Conservation (phyloP, 75 land plant genomes). For the Cunninghamia lanceolata region DNA sequence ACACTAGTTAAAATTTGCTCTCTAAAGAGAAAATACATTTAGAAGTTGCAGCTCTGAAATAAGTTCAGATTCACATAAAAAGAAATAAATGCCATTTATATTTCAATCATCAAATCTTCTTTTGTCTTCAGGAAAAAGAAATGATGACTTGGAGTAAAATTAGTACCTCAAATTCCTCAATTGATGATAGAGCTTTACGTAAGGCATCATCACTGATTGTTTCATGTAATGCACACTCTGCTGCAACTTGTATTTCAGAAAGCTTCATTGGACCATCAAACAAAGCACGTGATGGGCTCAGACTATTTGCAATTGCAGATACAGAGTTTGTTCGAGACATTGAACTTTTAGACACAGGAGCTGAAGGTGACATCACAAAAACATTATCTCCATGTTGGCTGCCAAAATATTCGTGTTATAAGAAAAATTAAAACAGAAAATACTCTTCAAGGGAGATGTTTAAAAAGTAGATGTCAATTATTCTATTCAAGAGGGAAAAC, state of each 20-base stretch:
- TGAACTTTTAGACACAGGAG: conserved; percentile 21
- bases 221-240: conserved; percentile 71
- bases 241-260: conserved; percentile 88
- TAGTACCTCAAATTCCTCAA: conserved; percentile 77
- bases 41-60: neutral
- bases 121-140: neutral
- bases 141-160: neutral
- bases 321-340: conserved; percentile 55
- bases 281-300: conserved; percentile 18
- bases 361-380: conserved; percentile 34
- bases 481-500: neutral
- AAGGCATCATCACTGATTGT: conserved; percentile 69
- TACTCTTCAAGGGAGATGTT: neutral
- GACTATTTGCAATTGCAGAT: conserved; percentile 51
- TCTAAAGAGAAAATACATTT: neutral
- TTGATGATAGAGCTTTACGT: conserved; percentile 61
- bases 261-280: conserved; percentile 88
- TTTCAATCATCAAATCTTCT: neutral
- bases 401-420: conserved; percentile 27
- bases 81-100: neutral
- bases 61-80: conserved; percentile 3
- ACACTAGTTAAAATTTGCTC: neutral
- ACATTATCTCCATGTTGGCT: conserved; percentile 71
- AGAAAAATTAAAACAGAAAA: neutral
- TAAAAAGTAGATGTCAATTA: neutral